Conservation (phyloP, 2,329 filamentous ascomycete genomes). For the Fusarium hostae region DNA sequence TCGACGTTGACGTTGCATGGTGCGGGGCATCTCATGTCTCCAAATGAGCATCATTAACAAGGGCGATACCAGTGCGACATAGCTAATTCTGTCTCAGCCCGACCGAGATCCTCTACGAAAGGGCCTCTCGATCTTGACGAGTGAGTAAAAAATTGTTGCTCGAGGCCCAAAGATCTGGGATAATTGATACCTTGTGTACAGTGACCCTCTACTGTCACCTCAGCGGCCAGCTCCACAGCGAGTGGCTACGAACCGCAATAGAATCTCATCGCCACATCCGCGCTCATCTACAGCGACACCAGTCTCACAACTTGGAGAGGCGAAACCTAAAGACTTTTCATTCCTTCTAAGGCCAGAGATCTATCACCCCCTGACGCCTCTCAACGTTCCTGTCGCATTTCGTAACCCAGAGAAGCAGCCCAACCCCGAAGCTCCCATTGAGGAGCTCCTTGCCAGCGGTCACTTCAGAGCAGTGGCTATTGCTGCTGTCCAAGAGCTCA, state of each 20-base stretch:
- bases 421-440: constrained; percentile 70
- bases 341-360: constrained; percentile 83
- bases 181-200: constrained; percentile 4
- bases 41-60: constrained; percentile 3
- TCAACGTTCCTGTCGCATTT: constrained; percentile 72
- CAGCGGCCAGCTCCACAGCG: constrained; percentile 43
- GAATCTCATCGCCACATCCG: constrained; percentile 41
- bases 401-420: constrained; percentile 75
- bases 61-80: background rate
- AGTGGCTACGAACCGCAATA: constrained; percentile 35
- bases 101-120: constrained; percentile 76
- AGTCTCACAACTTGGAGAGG: constrained; percentile 47
- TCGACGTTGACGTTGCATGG: background rate
- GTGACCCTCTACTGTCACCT: constrained; percentile 47
- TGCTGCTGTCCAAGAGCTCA: constrained; percentile 71
- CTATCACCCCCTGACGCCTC: constrained; percentile 81
- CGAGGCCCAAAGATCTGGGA: background rate
- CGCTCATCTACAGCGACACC: constrained; percentile 44
- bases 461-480: constrained; percentile 85
- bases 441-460: constrained; percentile 74
- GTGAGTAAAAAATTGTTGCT: constrained; percentile 59
- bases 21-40: constrained; percentile 6
- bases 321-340: constrained; percentile 73
- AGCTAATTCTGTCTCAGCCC: constrained; percentile 54
- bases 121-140: constrained; percentile 82